These are phyloP conservation scores for Gnomoniopsis sp. DNA, from an alignment of 2,329 filamentous ascomycete species.

Conservation along the genomic window DNA sequence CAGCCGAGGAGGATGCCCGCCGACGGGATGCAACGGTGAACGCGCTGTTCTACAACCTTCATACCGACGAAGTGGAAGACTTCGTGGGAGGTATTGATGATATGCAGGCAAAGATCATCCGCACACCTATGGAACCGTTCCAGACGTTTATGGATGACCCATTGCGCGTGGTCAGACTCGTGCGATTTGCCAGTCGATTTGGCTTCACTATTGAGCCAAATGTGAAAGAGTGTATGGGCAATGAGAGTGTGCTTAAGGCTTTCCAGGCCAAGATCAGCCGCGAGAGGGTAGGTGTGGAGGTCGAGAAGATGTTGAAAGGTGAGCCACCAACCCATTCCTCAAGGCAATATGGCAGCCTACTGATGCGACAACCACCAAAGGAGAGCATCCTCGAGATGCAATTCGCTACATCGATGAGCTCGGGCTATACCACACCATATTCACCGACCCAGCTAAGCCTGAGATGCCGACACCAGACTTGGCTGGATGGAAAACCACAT, in stretches of 20 bases:
- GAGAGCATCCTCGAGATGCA: constrained; percentile 56
- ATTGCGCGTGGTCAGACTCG: constrained; percentile 77
- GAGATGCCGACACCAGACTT: constrained; percentile 54
- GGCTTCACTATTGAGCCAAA: constrained; percentile 71
- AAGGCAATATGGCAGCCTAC: background rate
- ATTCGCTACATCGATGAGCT: constrained; percentile 65
- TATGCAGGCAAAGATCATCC: constrained; percentile 68
- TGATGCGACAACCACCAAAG: constrained; percentile 29
- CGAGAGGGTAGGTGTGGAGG: constrained; percentile 80
- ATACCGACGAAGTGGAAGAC: constrained; percentile 77
- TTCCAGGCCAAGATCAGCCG: constrained; percentile 87
- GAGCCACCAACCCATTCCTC: constrained; percentile 10
- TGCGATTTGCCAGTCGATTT: constrained; percentile 85
- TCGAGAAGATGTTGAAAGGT: constrained; percentile 89
- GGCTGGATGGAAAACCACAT: constrained; percentile 59
- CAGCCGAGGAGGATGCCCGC: constrained; percentile 82
- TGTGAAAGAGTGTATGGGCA: constrained; percentile 70
- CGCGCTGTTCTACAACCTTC: constrained; percentile 91
- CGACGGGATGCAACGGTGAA: constrained; percentile 93
- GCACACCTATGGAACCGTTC: constrained; percentile 81
- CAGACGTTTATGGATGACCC: constrained; percentile 96
- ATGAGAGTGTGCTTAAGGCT: constrained; percentile 72
- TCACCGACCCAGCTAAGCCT: constrained; percentile 61
- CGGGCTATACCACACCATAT: constrained; percentile 68
- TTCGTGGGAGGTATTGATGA: constrained; percentile 77